A percentile compares a stretch with the other conserved stretches of the same genome.
These are phyloP conservation scores for Diaporthe citriasiana DNA, from an alignment of 2,329 filamentous ascomycete genomes.

Conservation along the genomic window DNA sequence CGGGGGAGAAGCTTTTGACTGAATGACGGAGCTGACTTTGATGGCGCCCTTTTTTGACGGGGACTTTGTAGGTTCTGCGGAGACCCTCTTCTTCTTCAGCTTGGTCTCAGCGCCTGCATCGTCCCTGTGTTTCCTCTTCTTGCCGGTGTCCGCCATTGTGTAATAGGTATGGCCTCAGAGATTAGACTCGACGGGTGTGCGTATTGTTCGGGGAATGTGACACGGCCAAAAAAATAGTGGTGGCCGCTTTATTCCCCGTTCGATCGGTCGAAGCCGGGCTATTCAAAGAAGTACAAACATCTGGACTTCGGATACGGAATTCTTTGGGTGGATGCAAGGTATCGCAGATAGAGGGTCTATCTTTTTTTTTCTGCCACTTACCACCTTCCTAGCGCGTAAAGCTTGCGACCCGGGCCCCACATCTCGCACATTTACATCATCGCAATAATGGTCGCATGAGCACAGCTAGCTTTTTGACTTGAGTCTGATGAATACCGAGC, in stretches of 20 bases:
- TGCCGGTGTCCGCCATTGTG: constrained; percentile 58
- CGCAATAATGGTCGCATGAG: constrained; percentile 13
- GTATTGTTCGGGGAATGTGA: neutral
- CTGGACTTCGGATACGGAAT: neutral
- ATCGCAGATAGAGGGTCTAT: constrained; percentile 7
- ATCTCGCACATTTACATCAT: constrained; percentile 31
- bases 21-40: constrained; percentile 48
- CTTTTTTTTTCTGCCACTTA: constrained; percentile 41
- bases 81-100: constrained; percentile 67
- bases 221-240: neutral
- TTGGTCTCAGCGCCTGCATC: constrained; percentile 54
- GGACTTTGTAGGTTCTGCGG: constrained; percentile 58
- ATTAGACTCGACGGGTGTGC: too few relatives aligned
- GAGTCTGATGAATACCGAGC: neutral
- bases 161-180: neutral
- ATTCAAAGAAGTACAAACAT: neutral
- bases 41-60: constrained; percentile 53
- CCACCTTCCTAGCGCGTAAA: constrained; percentile 36
- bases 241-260: neutral
- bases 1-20: constrained; percentile 47
- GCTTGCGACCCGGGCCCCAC: neutral
- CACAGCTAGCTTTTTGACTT: constrained; percentile 4
- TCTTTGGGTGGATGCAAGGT: constrained; percentile 5
- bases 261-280: neutral
- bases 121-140: constrained; percentile 68